Evolutionary conservation across 208 protist genomes (phyloP), one percentile per base, ranked within the genome.

Genomic region (Crithidia brevicula): DNA sequence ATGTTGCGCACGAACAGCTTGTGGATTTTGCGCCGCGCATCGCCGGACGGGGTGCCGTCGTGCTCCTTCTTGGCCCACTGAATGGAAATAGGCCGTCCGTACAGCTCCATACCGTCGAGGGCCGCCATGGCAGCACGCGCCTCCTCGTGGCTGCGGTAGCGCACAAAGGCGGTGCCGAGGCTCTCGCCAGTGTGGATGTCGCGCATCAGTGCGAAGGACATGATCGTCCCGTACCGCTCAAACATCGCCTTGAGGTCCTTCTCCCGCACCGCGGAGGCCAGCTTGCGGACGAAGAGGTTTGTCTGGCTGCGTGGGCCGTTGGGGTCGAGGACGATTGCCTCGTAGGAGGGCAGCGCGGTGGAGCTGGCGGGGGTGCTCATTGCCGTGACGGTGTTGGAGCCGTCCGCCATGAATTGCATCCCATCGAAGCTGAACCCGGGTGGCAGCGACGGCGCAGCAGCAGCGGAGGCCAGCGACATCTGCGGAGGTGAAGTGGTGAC

Each of bases 1-100:
- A 95, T 83, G 70, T 95, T 95, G 45, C 90, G 86, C 15, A 95
- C 86, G 60, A 95, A 95, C 1, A 95, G 68, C 61, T 95, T 95
- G 53, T 74, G 72, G 4, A 93, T 93, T 63, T 79, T 81, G 27
- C 70, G 62, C 15, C 87, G 84, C 7, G 80, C 83, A 51, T 93
- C 83, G 20, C 86, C 85, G 38, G 83, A 74, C 9, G 90, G 87
- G 25, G 83, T 82, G 69, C 77, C 74, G 73, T 95, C 89, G 75
- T 95, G 89, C 72, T 95, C 83, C 43, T 76, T 74, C 71, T 86
- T 86, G 5, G 89, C 89, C 83, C 84, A 95, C 59, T 95, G 86
- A 30, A 95, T 85, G 11, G 79, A 85, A 36, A 95, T 89, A 28
- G 67, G 60, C 9, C 82, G 73, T 4, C 81, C 75, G 57, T 82